Conservation (phyloP, 139 green algal species). For the Spirogloea muscicola region DNA sequence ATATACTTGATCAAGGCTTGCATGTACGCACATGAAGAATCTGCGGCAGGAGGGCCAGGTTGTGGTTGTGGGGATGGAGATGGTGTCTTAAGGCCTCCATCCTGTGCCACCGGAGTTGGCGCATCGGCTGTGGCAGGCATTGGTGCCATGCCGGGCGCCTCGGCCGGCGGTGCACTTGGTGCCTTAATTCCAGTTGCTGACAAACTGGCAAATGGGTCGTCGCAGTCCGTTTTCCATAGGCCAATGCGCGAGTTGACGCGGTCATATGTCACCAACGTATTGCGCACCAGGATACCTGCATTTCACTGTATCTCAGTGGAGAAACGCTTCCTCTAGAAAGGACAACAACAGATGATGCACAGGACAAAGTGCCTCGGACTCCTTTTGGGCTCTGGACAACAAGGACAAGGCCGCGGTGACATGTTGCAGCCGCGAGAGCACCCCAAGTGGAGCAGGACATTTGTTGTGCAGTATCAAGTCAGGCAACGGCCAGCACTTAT, state of each 20-base stretch:
- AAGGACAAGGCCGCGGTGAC: no score
- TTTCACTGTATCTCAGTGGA: no score
- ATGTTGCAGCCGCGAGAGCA: no score
- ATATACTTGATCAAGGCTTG: no score
- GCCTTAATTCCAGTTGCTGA: neutral
- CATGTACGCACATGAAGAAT: neutral
- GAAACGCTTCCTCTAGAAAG: no score
- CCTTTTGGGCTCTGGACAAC: no score
- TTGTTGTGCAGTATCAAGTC: no score
- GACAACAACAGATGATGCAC: no score
- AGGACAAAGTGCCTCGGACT: no score
- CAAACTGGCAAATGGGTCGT: neutral
- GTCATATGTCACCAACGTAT: conserved; percentile 48
- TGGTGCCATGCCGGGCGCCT: neutral
- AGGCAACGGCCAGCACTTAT: no score
- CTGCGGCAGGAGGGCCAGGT: no score
- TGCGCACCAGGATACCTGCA: conserved; percentile 44
- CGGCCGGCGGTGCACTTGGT: neutral
- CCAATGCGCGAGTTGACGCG: conserved; percentile 18
- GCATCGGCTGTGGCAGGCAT: neutral
- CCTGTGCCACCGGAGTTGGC: neutral
- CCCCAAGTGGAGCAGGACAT: no score
- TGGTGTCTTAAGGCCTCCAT: neutral
- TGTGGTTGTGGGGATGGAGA: neutral
- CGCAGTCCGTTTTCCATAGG: conserved; percentile 37